Evolutionary conservation across 805 yeast genomes (phyloP), one percentile per base, ranked within the genome.

Genomic region (Lipomyces orientalis): DNA sequence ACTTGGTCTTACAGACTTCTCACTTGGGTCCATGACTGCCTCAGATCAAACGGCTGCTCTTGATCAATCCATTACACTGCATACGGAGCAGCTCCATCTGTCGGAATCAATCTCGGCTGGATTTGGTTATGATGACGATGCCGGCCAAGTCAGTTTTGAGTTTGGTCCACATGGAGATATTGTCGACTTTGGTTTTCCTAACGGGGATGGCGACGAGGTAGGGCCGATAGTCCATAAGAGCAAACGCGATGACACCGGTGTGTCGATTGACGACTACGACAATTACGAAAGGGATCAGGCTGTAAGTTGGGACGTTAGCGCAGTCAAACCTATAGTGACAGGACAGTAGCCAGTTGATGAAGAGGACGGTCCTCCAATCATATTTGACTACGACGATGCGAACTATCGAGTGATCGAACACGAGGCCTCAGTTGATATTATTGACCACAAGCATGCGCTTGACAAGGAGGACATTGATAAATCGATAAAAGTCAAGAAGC

Each of bases 71-170:
- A 25, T 61, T 7, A 19, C 22, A 4, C 33, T 37, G 61, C 34
- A 25, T 16, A 22, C 37, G 14, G 60, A 55, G 19, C 49, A 43
- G 16, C 29, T 52, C 34, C n/a, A 52, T 9, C 34, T 52, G n/a
- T 52, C 55, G 34, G 34, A 52, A 25, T 52, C 55, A 14, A n/a
- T 52, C 31, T 56, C 65, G 2, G 56, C 34, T 33, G 61, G 39
- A 9, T 34, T 56, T 12, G 65, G 52, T 4, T 34, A 35, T 25
- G 61, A 68, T 34, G 71, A 66, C 14, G 71, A 68, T 57, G 35
- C 72, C 22, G 71, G 71, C n/a, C 35, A 58, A 10, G 71, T 65
- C 10, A 35, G 58, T 4, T 68, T 68, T 43, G 71, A 68, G 58
- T 67, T 68, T 52, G 68, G 68, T 10, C 49, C 63, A 14, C 60